Evolutionary conservation across 768 basidiomycete genomes (phyloP).

Genomic region (Megacollybia marginata): DNA sequence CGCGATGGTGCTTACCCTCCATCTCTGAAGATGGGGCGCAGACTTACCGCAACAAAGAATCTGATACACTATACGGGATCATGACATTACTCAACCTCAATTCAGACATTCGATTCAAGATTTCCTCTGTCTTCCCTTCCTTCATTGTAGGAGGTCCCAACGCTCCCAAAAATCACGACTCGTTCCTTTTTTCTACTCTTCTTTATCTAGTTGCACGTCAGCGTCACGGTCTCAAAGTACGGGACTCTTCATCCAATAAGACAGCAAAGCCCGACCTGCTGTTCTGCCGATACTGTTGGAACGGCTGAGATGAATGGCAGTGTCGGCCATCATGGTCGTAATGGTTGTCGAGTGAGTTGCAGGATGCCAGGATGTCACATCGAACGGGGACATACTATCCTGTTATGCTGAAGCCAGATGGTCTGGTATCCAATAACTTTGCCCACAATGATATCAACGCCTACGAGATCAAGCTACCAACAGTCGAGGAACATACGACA

Average conservation of each 20-base stretch:
- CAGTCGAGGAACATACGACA: neutral
- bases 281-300: neutral
- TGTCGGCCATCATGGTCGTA: too few species aligned
- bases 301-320: too few species aligned
- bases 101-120: constrained; percentile 22
- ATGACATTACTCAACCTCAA: constrained; percentile 29
- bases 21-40: constrained; percentile 33
- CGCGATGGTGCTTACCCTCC: constrained; percentile 26
- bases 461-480: neutral
- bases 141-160: constrained; percentile 25
- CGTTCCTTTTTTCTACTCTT: constrained; percentile 22
- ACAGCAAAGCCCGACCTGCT: neutral
- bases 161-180: constrained; percentile 23
- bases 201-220: constrained; percentile 20
- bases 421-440: neutral
- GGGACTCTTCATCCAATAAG: neutral
- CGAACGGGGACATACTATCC: neutral
- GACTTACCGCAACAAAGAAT: constrained; percentile 25
- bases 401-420: neutral
- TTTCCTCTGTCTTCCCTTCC: constrained; percentile 21
- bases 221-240: neutral
- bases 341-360: constrained; percentile 4
- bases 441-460: neutral
- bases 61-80: constrained; percentile 27
- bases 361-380: neutral